Evolutionary conservation across 805 yeast species (phyloP), one percentile per base, ranked within the genome.

Genomic region (Candida schatavii): DNA sequence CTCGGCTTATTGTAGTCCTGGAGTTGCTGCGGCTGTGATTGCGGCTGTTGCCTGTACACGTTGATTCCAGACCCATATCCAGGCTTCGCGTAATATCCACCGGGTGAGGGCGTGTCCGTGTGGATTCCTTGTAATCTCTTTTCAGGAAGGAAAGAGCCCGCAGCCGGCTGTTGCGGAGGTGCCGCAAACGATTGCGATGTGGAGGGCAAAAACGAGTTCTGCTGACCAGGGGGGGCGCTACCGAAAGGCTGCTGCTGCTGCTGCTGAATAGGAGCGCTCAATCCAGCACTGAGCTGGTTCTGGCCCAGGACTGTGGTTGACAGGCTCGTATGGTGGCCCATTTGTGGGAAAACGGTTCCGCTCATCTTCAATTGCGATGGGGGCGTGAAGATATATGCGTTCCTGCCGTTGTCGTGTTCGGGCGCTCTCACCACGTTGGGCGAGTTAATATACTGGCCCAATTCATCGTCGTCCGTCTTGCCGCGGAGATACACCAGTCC

Each of bases 401-500:
- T 59, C 36, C 74, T 55, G 7, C 66, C 66, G 47, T 70, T 73
- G 45, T 70, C 72, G 49, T 59, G 62, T 39, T 70, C 74, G 0
- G 70, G 66, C 25, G 59, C 57, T 2, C 69, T 57, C 2, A 59
- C 54, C 28, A 68, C 70, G 44, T 70, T 65, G 4, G 72, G 72
- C 49, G 70, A 62, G 13, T 72, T 57, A 15, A 59, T 59, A 52
- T 81, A 81, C 62, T 84, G 88, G 44, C 89, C 95, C 42, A 85
- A 75, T 56, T 91, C 97, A 57, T 89, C 96, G 42, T 83, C 81
- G 33, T 81, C 80, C 49, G 81, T 80, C 28, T 82, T 78, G 1
- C 87, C 85, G 46, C 91, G 78, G 46, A 83, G 64, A 61, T 87
- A 91, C 6, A 93, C 96, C 23, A 87, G 93, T 22, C 99, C 99